Evolutionary conservation across 2,329 filamentous ascomycete genomes (phyloP).

Genomic region (Aspergillus niger): DNA sequence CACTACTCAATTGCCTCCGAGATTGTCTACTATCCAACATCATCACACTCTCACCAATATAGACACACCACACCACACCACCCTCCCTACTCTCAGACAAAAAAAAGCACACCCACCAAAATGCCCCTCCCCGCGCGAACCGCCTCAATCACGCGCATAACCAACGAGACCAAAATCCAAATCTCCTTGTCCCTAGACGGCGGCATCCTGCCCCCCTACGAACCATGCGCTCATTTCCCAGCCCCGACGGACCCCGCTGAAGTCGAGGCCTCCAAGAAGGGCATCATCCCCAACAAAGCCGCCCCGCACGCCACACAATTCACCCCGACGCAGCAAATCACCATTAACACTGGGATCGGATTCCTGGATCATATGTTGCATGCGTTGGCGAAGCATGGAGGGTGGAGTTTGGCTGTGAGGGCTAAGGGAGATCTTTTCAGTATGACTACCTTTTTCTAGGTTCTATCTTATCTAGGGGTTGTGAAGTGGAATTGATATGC

Average conservation of each 20-base stretch:
- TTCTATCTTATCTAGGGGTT: too few species aligned
- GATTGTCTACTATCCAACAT: too few species aligned
- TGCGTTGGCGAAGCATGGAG: slow-evolving; percentile 90
- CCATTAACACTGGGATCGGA: slow-evolving; percentile 88
- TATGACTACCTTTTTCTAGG: too few species aligned
- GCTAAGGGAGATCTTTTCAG: slow-evolving; percentile 91
- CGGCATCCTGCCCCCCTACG: slow-evolving; percentile 59
- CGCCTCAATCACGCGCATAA: slow-evolving; percentile 80
- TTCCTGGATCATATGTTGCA: slow-evolving; percentile 99
- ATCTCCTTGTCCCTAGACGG: slow-evolving; percentile 92
- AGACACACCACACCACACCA: too few species aligned
- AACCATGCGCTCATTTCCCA: slow-evolving; percentile 57
- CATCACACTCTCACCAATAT: too few species aligned
- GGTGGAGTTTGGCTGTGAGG: slow-evolving; percentile 83
- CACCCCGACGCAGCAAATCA: slow-evolving; percentile 81
- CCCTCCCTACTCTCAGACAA: neutral
- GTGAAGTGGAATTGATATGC: too few species aligned
- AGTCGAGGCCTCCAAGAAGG: slow-evolving; percentile 52
- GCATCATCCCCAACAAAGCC: slow-evolving; percentile 43
- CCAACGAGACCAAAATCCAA: slow-evolving; percentile 97
- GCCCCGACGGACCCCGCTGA: slow-evolving; percentile 59
- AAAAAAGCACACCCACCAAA: neutral
- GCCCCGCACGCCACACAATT: slow-evolving; percentile 79
- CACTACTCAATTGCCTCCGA: neutral
- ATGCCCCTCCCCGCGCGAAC: slow-evolving; percentile 61